These are phyloP conservation scores for Colletotrichum sp. DNA, from an alignment of 2,329 filamentous ascomycete genomes.

Conservation along the genomic window DNA sequence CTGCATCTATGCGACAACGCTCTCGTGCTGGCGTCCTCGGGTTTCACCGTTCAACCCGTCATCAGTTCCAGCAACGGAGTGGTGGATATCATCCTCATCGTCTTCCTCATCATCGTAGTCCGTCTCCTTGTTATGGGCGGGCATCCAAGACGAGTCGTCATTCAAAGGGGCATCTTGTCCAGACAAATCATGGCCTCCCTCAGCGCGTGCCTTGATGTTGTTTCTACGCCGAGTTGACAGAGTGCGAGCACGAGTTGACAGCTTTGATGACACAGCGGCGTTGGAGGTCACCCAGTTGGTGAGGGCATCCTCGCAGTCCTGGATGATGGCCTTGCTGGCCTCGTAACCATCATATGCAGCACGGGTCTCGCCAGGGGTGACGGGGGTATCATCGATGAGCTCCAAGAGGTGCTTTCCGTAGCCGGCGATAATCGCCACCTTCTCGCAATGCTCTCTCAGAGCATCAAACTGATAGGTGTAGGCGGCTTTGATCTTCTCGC, in stretches of 20 bases:
- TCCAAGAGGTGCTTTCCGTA: constrained; percentile 99
- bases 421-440: constrained; percentile 95
- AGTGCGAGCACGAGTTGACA: constrained; percentile 86
- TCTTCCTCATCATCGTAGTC: constrained; percentile 69
- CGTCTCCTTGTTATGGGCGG: constrained; percentile 67
- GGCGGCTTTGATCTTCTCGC: constrained; percentile 98
- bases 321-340: constrained; percentile 97
- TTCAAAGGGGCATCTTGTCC: constrained; percentile 81
- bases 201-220: constrained; percentile 68
- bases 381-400: constrained; percentile 93
- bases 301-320: constrained; percentile 96
- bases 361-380: constrained; percentile 95
- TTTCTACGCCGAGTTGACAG: constrained; percentile 84
- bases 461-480: constrained; percentile 99
- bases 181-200: constrained; percentile 78
- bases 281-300: constrained; percentile 97
- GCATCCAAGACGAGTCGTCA: constrained; percentile 85
- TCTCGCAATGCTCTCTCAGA: constrained; percentile 95
- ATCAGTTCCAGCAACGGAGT: constrained; percentile 58
- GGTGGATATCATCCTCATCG: constrained; percentile 61
- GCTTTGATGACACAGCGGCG: constrained; percentile 84
- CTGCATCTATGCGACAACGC: constrained; percentile 46
- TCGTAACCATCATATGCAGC: constrained; percentile 98
- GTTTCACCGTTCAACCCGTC: constrained; percentile 60
- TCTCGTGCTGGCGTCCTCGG: constrained; percentile 60